These are phyloP conservation scores for Aegilops umbellulata DNA, from an alignment of 176 grass and related monocot genomes.

Conservation along the genomic window DNA sequence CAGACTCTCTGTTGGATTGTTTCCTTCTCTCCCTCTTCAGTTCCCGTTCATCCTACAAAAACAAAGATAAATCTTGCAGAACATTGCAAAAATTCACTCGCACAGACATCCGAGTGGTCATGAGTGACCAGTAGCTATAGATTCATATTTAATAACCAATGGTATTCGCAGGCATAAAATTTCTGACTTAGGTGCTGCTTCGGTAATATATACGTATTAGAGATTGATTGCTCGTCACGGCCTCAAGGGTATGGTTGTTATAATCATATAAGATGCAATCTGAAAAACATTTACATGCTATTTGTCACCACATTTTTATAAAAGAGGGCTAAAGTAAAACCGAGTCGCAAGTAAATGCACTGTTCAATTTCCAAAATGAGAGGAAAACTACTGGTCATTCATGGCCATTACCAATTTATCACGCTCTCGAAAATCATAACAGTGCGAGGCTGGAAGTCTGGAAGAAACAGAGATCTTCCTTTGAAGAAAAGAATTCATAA, in stretches of 20 bases:
- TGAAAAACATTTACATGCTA: background rate
- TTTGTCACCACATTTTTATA: background rate
- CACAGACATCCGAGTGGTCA: background rate
- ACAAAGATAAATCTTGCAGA: conserved; percentile 13
- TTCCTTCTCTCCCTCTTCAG: conserved; percentile 91
- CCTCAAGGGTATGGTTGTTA: background rate
- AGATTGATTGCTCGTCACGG: background rate
- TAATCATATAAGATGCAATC: background rate
- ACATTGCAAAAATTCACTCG: background rate
- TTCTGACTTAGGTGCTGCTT: background rate
- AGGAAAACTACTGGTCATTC: background rate
- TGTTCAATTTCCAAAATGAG: background rate
- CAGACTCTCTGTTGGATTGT: conserved; percentile 91
- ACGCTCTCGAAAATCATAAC: background rate
- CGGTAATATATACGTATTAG: background rate
- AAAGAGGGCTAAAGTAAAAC: background rate
- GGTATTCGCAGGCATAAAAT: background rate
- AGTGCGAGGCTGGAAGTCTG: background rate
- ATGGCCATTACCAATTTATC: background rate
- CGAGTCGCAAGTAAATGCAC: background rate
- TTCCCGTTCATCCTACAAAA: conserved; percentile 64
- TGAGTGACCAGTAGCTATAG: background rate
- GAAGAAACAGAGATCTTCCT: background rate
- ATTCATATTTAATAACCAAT: background rate
- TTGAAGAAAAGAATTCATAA: background rate